Base-by-base conservation (phyloP, 1,139 yeast genomes). In the Hansenula anomala region DNA sequence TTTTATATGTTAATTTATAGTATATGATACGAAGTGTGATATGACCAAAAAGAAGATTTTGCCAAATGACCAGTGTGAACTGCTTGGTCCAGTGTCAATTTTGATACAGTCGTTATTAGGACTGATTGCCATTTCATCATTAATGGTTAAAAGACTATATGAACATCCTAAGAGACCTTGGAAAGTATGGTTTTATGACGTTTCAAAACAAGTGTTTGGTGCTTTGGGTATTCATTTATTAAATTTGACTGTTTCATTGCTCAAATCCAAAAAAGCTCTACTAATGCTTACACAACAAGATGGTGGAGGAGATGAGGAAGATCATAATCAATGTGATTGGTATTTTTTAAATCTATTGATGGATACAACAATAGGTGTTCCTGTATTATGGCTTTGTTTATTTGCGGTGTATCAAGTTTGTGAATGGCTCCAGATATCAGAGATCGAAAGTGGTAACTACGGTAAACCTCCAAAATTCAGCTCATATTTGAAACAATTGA, bases 311-410 rank as follows among this genome's bases (percentile, higher is more conserved):
- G 59, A 55, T 24, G 62, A 56, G 11, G 63, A 58, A 13, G 61
- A 59, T 20, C 70, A 64, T 27, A 69, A 82, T 49, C 90, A 90
- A 9, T 85, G 95, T 56, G 88, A 84, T 51, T 90, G 97, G 95
- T 92, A 92, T 63, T 90, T 92, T 54, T 67, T 92, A 40, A 92
- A 86, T 54, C 76, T 90, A 32, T 71, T 90, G 17, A 75, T 90
- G 56, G 98, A 92, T 59, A 90, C 97, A 33, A 92, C 98, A 0
- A 72, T 90, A n/a, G 98, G 98, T 0, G 95, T 89, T 3, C 94
- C 94, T 19, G 73, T 90, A 4, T 67, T 92, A 31, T 89, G 84
- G 78, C 59, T 58, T 16, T 60, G 67, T 32, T 63, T 82, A 14
- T 61, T 65, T 36, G 41, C 64, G 16, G 60, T 75, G 1, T 78